These are phyloP conservation scores for Aspergillus diversus DNA, from an alignment of 495 filamentous ascomycete species.

Conservation along the genomic window DNA sequence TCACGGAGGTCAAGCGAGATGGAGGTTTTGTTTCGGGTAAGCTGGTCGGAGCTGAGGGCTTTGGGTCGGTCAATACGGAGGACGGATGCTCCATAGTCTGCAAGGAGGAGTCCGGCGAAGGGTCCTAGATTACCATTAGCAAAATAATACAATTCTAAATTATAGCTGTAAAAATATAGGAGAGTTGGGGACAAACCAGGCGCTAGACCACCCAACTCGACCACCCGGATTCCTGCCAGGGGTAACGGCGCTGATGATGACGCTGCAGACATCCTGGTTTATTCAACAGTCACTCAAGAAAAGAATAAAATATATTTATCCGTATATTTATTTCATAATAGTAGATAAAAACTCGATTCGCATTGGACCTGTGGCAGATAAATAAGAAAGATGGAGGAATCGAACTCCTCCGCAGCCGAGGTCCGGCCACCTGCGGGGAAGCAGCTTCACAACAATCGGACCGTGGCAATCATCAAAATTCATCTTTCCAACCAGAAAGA, in stretches of 20 bases:
- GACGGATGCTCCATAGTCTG: constrained; percentile 86
- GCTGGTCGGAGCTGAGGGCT: constrained; percentile 56
- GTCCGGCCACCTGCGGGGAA: constrained; percentile 40
- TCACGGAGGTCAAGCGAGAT: constrained; percentile 79
- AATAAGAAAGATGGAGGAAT: background rate
- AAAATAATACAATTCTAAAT: background rate
- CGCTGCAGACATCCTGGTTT: constrained; percentile 16
- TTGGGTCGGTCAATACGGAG: constrained; percentile 80
- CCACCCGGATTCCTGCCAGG: constrained; percentile 74
- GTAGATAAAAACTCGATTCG: background rate
- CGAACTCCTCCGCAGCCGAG: constrained; percentile 39
- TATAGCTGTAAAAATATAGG: background rate
- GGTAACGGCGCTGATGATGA: constrained; percentile 40
- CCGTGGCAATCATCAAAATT: background rate
- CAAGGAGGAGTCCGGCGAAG: constrained; percentile 85
- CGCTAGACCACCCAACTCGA: constrained; percentile 89
- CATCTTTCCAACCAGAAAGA: too few relatives aligned
- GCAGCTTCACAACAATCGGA: background rate
- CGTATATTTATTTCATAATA: background rate
- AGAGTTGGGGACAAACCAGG: constrained; percentile 59
- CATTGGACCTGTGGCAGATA: background rate
- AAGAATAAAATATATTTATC: background rate
- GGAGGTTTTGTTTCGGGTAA: constrained; percentile 78
- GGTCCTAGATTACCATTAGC: constrained; percentile 59
- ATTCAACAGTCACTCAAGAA: background rate